These are phyloP conservation scores for Rhodotorula glutinis DNA, from an alignment of 1,284 basidiomycete genomes.

Conservation along the genomic window DNA sequence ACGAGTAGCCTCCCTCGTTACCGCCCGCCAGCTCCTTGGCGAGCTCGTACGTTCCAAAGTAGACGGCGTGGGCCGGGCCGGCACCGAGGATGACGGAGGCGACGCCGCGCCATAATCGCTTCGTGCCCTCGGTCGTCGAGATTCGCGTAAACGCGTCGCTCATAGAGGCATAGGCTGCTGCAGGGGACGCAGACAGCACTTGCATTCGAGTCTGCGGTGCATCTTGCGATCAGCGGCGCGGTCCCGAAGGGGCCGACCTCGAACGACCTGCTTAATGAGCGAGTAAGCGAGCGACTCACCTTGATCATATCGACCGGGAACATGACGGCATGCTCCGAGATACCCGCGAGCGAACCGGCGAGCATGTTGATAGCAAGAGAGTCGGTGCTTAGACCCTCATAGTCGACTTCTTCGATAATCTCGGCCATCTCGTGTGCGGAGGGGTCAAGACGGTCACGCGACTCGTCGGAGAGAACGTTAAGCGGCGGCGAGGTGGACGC, in stretches of 20 bases:
- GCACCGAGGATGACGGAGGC: constrained; percentile 96
- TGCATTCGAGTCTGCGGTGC: constrained; percentile 92
- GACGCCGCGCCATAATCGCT: constrained; percentile 92
- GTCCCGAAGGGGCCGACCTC: neutral
- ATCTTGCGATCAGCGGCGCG: neutral
- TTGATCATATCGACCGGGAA: constrained; percentile 98
- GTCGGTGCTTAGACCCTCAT: constrained; percentile 38
- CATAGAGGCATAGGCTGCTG: constrained; percentile 81
- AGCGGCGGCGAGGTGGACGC: neutral
- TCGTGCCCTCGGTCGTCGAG: constrained; percentile 85
- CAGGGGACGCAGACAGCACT: constrained; percentile 74
- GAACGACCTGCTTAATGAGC: neutral
- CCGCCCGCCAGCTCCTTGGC: constrained; percentile 91
- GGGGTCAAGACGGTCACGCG: neutral
- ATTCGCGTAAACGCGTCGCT: constrained; percentile 84
- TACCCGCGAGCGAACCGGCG: constrained; percentile 94
- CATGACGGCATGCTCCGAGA: constrained; percentile 98
- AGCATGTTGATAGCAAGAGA: constrained; percentile 78
- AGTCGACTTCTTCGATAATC: constrained; percentile 35
- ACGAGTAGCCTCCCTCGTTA: constrained; percentile 74
- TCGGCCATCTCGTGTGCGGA: constrained; percentile 6
- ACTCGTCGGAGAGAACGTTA: neutral
- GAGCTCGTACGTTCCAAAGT: constrained; percentile 94
- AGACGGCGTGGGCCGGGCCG: constrained; percentile 95
- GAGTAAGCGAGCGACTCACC: constrained; percentile 59